Conservation (phyloP, 2,329 filamentous ascomycete genomes). For the Hypomyces perniciosus region DNA sequence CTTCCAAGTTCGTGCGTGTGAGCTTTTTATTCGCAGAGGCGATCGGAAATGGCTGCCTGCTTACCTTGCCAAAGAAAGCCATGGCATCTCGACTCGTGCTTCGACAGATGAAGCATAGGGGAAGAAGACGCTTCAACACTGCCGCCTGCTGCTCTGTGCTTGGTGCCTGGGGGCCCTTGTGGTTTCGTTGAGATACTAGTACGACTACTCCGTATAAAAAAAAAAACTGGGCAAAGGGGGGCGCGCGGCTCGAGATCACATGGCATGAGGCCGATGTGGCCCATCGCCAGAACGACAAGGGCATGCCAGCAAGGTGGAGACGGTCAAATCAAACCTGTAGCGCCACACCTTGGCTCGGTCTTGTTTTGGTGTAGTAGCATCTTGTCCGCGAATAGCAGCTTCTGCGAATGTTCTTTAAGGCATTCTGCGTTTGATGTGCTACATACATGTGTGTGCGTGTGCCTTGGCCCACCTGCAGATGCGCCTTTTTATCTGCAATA, state of each 20-base stretch:
- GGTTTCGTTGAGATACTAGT: too few species aligned
- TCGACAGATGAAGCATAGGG: constrained; percentile 7
- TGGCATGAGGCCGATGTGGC: constrained; percentile 8
- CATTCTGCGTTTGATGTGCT: too few species aligned
- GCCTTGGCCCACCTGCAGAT: too few species aligned
- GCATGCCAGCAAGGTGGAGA: neutral
- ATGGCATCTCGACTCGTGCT: constrained; percentile 2
- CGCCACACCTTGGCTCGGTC: neutral
- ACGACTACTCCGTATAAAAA: too few species aligned
- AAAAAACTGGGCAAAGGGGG: too few species aligned
- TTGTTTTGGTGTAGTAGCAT: neutral
- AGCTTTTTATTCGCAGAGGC: constrained; percentile 6
- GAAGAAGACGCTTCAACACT: neutral
- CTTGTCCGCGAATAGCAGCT: too few species aligned
- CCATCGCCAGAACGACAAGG: neutral
- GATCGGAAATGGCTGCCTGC: constrained; percentile 10
- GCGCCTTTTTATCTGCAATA: too few species aligned
- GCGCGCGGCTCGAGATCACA: constrained; percentile 10
- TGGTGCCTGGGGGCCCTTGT: neutral
- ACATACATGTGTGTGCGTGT: too few species aligned
- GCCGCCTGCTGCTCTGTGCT: neutral
- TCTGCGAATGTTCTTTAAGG: too few species aligned
- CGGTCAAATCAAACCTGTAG: neutral
- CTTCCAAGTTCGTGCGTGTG: neutral
- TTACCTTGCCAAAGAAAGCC: constrained; percentile 5